Base-by-base conservation (phyloP, 2,329 filamentous ascomycete genomes). In the Trichoderma harzianum region DNA sequence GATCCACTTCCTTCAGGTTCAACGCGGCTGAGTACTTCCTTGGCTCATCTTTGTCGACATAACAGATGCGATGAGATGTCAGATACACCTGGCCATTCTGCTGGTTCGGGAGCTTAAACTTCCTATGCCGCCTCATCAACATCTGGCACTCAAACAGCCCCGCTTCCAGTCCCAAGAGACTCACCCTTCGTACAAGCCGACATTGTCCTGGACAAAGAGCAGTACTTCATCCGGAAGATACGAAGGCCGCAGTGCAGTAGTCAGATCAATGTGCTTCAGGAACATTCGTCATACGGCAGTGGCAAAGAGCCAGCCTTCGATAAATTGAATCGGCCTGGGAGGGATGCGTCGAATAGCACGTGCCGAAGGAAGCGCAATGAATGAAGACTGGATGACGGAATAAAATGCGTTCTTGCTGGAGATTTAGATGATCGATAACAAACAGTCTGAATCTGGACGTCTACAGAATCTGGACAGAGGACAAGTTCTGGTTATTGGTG, bases 41-140 rank as follows among this genome's bases (percentile, higher is more conserved):
- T 18, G 96, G 94, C 74, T 98, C 92, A 36, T 90, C 87, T 78
- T 94, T 92, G 79, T 98, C 95, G 74, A 99, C 93, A 80, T 98
- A 99, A 84, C 95, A 99, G 73, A 94, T 90, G 68, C 96, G 92
- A 82, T 98, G 95, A 10, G 96, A 97, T 21, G 96, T 99, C 82
- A 99, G 82, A 80, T 99, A 99, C 70, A 96, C 94, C 84, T 98
- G 94, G 66, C 96, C 96, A 84, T 97, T 94, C 80, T 99, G 96
- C 76, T 97, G 94, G 78, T 95, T 91, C 43, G 93, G 92, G 69
- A 99, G 91, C 84, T 99, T 99, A 85, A 91, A 96, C 84, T 98
- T 98, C 76, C 94, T 97, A 77, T 47, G 14, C 18, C 24, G n/a
- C 53, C 36, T 65, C 60, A 69, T 69, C 60, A 72, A 26, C 21